Evolutionary conservation across 257 asterid genomes (phyloP), one percentile per base, ranked within the genome.

Genomic region (Mentha longifolia): DNA sequence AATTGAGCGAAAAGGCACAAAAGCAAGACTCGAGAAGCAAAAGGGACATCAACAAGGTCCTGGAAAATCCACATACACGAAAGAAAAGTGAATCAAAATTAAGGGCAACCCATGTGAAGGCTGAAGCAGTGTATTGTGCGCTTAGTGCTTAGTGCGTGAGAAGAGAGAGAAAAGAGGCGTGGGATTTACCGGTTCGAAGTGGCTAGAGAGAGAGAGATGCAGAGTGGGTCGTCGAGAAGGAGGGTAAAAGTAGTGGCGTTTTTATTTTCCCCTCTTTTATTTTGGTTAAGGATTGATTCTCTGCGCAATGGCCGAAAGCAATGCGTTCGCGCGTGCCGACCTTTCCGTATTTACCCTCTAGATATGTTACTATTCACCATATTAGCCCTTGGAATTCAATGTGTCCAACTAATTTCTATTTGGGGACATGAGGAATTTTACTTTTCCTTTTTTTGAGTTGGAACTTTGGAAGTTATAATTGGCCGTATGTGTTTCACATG

Each of bases 131-230:
- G 39, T 33, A 28, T 31, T 16, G 5, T 56, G 62, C 16, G n/a
- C 37, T n/a, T n/a, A n/a, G 60, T 43, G 61, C 28, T 22, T 13
- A 2, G 39, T 5, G 25, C 11, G 52, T 6, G 17, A 28, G 31
- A 28, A 12, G 50, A 47, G 77, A 31, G 52, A 31, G 46, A 33
- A 33, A 16, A 6, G 41, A 15, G 25, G 56, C 25, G 28, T 11
- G 51, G n/a, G 69, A 20, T 16, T 50, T 58, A 81, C 81, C 77
- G 68, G 78, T 33, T 72, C 25, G 51, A 68, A 62, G 77, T 61
- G 76, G 47, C 42, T 39, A 47, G 54, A 61, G 73, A 65, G 77
- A 41, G 45, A 10, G 52, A 62, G 73, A 58, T 25, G 33, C 43
- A n/a, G 79, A 61, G 71, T 70, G 79, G 76, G 76, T 16, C 8